A percentile compares a stretch with the other conserved stretches of the same genome.
Evolutionary conservation across 1,284 basidiomycete species (phyloP).

Genomic region (Ganoderma sinense): DNA sequence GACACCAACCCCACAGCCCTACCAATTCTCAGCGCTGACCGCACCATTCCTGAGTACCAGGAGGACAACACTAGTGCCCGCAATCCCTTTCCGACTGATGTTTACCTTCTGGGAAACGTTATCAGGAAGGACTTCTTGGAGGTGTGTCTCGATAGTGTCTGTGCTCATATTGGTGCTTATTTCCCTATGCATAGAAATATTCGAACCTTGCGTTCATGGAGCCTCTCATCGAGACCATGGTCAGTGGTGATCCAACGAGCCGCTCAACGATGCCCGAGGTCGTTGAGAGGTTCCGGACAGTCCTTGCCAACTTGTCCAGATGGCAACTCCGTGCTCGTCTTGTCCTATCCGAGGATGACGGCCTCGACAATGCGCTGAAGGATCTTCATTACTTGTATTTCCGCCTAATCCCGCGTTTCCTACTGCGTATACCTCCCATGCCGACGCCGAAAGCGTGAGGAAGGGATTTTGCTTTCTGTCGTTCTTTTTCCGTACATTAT

Average conservation of each 20-base stretch:
- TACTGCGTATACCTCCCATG: neutral
- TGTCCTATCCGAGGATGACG: neutral
- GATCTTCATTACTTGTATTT: neutral
- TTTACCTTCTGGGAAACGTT: constrained; percentile 33
- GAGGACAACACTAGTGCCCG: constrained; percentile 7
- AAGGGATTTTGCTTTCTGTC: neutral
- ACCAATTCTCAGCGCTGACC: constrained; percentile 40
- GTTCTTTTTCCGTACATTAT: neutral
- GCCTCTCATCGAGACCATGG: constrained; percentile 5
- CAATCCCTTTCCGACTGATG: constrained; percentile 32
- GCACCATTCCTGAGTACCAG: constrained; percentile 26
- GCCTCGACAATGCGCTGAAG: neutral
- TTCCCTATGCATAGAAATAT: neutral
- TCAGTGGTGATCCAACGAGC: neutral
- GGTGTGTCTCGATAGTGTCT: neutral
- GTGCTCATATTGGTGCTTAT: neutral
- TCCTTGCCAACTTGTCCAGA: neutral
- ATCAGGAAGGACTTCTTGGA: constrained; percentile 35
- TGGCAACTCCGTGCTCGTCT: neutral
- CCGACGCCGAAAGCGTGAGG: neutral
- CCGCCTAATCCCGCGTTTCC: neutral
- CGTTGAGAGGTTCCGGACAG: neutral
- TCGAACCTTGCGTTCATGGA: constrained; percentile 6
- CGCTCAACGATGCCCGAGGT: neutral
- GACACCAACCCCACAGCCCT: constrained; percentile 32